These are phyloP conservation scores for Saccharum hybrid DNA, from an alignment of 202 grass and related monocot genomes.

Conservation along the genomic window DNA sequence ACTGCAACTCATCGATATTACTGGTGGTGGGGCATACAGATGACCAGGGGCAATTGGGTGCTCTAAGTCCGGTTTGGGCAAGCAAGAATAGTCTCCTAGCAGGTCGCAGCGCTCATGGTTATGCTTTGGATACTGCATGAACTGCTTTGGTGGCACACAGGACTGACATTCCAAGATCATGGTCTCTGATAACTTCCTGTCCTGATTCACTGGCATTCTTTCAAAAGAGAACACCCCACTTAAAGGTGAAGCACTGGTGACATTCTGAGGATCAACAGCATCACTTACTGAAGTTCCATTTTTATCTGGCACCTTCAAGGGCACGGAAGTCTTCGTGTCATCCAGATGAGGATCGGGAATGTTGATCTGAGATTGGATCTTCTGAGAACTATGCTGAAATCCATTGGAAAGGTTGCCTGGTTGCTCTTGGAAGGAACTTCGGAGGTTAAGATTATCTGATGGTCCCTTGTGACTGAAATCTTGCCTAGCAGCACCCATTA, in stretches of 20 bases:
- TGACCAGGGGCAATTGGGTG: slow-evolving; percentile 41
- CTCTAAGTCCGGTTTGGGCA: slow-evolving; percentile 67
- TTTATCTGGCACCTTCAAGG: slow-evolving; percentile 48
- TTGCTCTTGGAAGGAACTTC: slow-evolving; percentile 59
- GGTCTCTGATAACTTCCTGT: slow-evolving; percentile 62
- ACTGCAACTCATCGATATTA: slow-evolving; percentile 67
- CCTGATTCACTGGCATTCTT: slow-evolving; percentile 48
- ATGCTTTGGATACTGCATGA: slow-evolving; percentile 89
- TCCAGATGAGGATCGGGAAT: slow-evolving; percentile 53
- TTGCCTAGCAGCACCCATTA: slow-evolving; percentile 56
- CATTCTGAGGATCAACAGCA: slow-evolving; percentile 45
- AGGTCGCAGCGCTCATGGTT: slow-evolving; percentile 74
- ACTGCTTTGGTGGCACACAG: slow-evolving; percentile 65
- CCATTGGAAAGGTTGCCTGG: slow-evolving; percentile 43
- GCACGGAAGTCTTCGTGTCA: slow-evolving; percentile 49
- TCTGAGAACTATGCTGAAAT: slow-evolving; percentile 47
- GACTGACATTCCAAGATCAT: slow-evolving; percentile 59
- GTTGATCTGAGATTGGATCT: slow-evolving; percentile 52
- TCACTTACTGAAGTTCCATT: slow-evolving; percentile 49
- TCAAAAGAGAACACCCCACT: slow-evolving; percentile 75
- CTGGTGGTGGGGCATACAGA: slow-evolving; percentile 49
- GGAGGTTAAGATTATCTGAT: slow-evolving; percentile 58
- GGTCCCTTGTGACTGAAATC: slow-evolving; percentile 64
- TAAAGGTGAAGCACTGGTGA: slow-evolving; percentile 47
- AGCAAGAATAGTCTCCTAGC: slow-evolving; percentile 78